A percentile compares a stretch with the other conserved stretches of the same genome.
These are phyloP conservation scores for Phytophthora hybrid DNA, from an alignment of 352 stramenopile species.

Conservation along the genomic window DNA sequence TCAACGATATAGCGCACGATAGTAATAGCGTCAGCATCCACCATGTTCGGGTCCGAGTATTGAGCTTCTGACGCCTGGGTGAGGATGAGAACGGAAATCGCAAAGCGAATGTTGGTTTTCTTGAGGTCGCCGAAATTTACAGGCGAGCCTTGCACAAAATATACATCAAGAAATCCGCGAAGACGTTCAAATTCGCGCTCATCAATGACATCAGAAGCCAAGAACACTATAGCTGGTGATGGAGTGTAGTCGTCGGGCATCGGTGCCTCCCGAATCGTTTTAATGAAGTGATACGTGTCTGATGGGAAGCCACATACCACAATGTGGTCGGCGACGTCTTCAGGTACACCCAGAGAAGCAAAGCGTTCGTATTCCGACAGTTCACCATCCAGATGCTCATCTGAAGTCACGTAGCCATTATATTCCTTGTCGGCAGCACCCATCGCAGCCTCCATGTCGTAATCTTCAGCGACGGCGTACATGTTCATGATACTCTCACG, in stretches of 20 bases:
- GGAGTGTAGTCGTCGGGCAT: slow-evolving; percentile 45
- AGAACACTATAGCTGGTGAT: slow-evolving; percentile 65
- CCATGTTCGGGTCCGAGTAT: slow-evolving; percentile 84
- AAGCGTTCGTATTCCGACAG: slow-evolving; percentile 70
- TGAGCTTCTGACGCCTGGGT: slow-evolving; percentile 53
- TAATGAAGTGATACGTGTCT: slow-evolving; percentile 76
- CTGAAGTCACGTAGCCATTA: slow-evolving; percentile 3
- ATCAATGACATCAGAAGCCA: slow-evolving; percentile 54
- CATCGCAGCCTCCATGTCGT: slow-evolving; percentile 39
- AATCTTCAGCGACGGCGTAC: slow-evolving; percentile 50
- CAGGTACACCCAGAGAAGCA: slow-evolving; percentile 47
- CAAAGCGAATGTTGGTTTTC: slow-evolving; percentile 66
- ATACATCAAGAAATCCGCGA: slow-evolving; percentile 62
- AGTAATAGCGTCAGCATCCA: slow-evolving; percentile 85
- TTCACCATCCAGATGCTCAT: slow-evolving; percentile 19
- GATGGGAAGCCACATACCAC: slow-evolving; percentile 75
- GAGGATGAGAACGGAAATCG: slow-evolving; percentile 72
- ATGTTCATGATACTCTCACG: slow-evolving; percentile 63
- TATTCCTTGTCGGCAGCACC: slow-evolving; percentile 23
- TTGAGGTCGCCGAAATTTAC: slow-evolving; percentile 81
- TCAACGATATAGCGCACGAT: slow-evolving; percentile 85
- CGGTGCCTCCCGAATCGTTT: slow-evolving; percentile 70
- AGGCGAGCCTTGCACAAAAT: slow-evolving; percentile 75
- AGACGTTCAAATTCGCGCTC: slow-evolving; percentile 70
- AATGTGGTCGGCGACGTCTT: slow-evolving; percentile 59